Conservation (phyloP, 306 rosid species). For the Chamaecrista fasciculata region DNA sequence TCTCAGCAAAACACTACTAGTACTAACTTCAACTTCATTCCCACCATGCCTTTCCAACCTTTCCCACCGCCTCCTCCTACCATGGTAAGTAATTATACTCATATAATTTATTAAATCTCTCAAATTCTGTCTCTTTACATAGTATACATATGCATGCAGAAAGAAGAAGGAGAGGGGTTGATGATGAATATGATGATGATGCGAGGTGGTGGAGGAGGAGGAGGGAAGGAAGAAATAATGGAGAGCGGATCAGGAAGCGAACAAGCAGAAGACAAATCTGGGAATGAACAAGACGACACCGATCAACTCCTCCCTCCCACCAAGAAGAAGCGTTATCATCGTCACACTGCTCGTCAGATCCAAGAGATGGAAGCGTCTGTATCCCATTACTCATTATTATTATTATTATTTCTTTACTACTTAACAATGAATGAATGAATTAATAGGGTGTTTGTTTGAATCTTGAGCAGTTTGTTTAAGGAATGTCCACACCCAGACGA, state of each 20-base stretch:
- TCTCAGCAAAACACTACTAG: slow-evolving; percentile 83
- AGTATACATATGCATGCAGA: no score
- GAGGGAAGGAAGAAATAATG: slow-evolving; percentile 73
- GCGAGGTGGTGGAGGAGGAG: no score
- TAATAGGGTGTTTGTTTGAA: no score
- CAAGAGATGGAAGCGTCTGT: slow-evolving; percentile 90
- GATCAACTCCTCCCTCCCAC: slow-evolving; percentile 52
- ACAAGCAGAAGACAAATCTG: slow-evolving; percentile 71
- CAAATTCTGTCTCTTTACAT: no score
- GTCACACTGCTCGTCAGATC: slow-evolving; percentile 98
- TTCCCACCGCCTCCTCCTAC: slow-evolving; percentile 44
- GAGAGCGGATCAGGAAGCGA: slow-evolving; percentile 89
- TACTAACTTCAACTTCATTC: slow-evolving; percentile 84
- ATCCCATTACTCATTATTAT: no score
- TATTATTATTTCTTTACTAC: no score
- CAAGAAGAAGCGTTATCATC: slow-evolving; percentile 88
- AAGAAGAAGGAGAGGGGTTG: slow-evolving; percentile 62
- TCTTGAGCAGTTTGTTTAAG: slow-evolving; percentile 68
- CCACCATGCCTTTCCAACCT: slow-evolving; percentile 66
- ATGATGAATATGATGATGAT: slow-evolving; percentile 12
- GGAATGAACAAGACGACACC: slow-evolving; percentile 67
- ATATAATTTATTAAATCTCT: background rate
- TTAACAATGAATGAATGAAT: no score
- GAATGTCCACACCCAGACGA: slow-evolving; percentile 99
- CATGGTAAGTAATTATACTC: slow-evolving; percentile 23